Evolutionary conservation across 2,329 filamentous ascomycete genomes (phyloP).

Genomic region (Lasiodiplodia sp.): DNA sequence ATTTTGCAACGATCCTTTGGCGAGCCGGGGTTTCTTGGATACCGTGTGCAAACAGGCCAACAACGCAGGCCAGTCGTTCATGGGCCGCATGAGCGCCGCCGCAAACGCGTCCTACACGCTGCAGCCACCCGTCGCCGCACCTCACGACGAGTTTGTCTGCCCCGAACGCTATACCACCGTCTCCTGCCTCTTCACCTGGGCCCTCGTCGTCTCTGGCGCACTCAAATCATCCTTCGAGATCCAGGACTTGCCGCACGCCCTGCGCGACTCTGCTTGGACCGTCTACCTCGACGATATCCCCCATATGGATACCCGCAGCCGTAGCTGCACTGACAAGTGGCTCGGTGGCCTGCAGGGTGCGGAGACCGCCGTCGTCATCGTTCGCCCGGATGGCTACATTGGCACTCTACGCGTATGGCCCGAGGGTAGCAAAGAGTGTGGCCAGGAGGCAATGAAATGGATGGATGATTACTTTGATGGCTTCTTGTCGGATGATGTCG

Average conservation of each 20-base stretch:
- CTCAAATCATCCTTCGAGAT: constrained; percentile 70
- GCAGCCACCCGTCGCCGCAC: constrained; percentile 64
- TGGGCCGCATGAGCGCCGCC: constrained; percentile 65
- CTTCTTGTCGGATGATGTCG: constrained; percentile 44
- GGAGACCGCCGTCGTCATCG: constrained; percentile 70
- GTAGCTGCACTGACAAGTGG: constrained; percentile 72
- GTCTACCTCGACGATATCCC: constrained; percentile 74
- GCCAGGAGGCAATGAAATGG: constrained; percentile 51
- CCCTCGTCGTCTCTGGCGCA: constrained; percentile 70
- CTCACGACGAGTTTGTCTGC: constrained; percentile 70
- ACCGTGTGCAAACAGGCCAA: constrained; percentile 65
- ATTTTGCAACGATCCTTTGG: constrained; percentile 66
- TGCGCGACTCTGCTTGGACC: constrained; percentile 73
- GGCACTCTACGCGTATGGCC: constrained; percentile 64
- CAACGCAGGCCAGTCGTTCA: constrained; percentile 57
- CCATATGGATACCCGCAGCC: constrained; percentile 60
- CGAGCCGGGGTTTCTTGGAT: constrained; percentile 65
- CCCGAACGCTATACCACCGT: constrained; percentile 73
- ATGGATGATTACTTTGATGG: constrained; percentile 60
- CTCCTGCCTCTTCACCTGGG: constrained; percentile 73
- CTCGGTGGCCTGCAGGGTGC: constrained; percentile 64
- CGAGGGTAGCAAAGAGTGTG: constrained; percentile 40
- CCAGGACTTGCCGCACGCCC: constrained; percentile 65
- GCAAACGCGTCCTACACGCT: constrained; percentile 68
- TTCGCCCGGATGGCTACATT: constrained; percentile 77